These are phyloP conservation scores for Pichia gijzeniarum DNA, from an alignment of 805 yeast species.

Conservation along the genomic window DNA sequence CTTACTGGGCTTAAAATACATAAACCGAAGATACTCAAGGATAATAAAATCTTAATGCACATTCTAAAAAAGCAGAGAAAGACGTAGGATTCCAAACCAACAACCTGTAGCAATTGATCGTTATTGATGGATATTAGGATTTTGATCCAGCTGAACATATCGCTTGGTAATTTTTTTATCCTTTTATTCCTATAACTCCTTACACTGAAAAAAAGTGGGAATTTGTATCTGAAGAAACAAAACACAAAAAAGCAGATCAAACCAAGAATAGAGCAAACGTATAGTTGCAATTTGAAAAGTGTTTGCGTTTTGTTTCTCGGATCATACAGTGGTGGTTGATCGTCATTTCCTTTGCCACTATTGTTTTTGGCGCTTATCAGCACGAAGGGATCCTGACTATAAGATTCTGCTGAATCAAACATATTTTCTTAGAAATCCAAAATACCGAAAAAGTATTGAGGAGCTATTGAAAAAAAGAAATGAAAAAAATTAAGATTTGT, in stretches of 20 bases:
- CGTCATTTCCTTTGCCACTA: constrained; percentile 8
- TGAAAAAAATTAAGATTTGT: too few species aligned
- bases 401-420: neutral
- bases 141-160: constrained; percentile 49
- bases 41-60: constrained; percentile 41
- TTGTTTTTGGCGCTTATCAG: neutral
- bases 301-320: constrained; percentile 41
- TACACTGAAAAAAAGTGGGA: constrained; percentile 54
- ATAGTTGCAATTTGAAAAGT: constrained; percentile 51
- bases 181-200: constrained; percentile 42
- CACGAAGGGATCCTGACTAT: neutral
- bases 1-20: constrained; percentile 47
- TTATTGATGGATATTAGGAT: constrained; percentile 40
- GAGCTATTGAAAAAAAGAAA: too few species aligned
- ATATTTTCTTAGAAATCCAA: neutral
- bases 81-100: constrained; percentile 55
- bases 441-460: too few species aligned
- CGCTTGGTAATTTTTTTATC: constrained; percentile 40
- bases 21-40: constrained; percentile 41
- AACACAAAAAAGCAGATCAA: constrained; percentile 39
- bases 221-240: constrained; percentile 44
- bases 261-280: constrained; percentile 44
- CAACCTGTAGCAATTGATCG: constrained; percentile 47
- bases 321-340: constrained; percentile 37
- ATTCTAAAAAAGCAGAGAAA: constrained; percentile 52